A percentile compares a stretch with the other conserved stretches of the same genome.
These are phyloP conservation scores for Septoria petroselini DNA, from an alignment of 2,329 filamentous ascomycete genomes.

Conservation along the genomic window DNA sequence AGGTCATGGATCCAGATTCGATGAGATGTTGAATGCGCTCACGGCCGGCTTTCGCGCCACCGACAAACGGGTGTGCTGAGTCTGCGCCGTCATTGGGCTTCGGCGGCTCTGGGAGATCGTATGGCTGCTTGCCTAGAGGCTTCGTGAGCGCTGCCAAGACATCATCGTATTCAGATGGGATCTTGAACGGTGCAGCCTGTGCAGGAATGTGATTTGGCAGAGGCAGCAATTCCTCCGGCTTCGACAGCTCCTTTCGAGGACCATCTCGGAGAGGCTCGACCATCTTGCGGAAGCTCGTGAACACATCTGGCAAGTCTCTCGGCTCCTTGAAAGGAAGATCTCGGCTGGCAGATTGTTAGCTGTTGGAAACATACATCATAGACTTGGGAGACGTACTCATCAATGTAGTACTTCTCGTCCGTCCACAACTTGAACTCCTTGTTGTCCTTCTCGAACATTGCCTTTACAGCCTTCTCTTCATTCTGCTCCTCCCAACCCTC, in stretches of 20 bases:
- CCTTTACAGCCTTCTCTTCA: slow-evolving; percentile 59
- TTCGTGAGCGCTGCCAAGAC: slow-evolving; percentile 55
- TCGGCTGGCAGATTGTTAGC: slow-evolving; percentile 44
- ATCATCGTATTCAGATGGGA: slow-evolving; percentile 55
- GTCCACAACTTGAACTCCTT: slow-evolving; percentile 63
- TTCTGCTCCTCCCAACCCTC: slow-evolving; percentile 65
- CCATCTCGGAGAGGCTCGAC: slow-evolving; percentile 67
- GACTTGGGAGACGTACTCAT: slow-evolving; percentile 61
- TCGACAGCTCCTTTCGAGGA: slow-evolving; percentile 57
- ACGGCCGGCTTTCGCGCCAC: slow-evolving; percentile 62
- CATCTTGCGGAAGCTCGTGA: slow-evolving; percentile 70
- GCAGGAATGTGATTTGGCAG: slow-evolving; percentile 57
- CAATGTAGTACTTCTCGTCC: slow-evolving; percentile 76
- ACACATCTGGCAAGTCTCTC: slow-evolving; percentile 67
- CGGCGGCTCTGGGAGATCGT: slow-evolving; percentile 49
- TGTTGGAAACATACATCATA: not conserved
- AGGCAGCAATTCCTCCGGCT: slow-evolving; percentile 57
- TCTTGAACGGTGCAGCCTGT: slow-evolving; percentile 61
- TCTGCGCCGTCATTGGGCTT: slow-evolving; percentile 51
- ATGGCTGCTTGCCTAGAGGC: slow-evolving; percentile 52
- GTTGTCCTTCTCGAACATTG: slow-evolving; percentile 52
- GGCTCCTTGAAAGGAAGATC: slow-evolving; percentile 60
- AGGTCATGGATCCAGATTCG: slow-evolving; percentile 56
- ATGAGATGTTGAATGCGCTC: slow-evolving; percentile 61
- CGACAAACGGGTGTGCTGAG: slow-evolving; percentile 64